A percentile compares a stretch with the other conserved stretches of the same genome.
Evolutionary conservation across 257 asterid genomes (phyloP).

Genomic region (Penstemon eatonii): DNA sequence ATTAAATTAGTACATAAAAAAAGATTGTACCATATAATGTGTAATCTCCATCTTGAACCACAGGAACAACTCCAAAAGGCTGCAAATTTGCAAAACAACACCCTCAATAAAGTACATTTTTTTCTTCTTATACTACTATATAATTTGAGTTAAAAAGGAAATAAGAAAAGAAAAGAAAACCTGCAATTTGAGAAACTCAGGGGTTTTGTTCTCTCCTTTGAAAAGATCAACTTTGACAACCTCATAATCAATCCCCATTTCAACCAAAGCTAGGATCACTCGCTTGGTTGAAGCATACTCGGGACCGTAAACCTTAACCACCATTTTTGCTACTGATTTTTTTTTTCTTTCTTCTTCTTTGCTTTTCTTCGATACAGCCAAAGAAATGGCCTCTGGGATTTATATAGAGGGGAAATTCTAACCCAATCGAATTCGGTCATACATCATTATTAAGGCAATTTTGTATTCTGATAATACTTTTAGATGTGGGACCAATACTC

Average conservation of each 20-base stretch:
- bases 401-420: not conserved
- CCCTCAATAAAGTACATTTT: too few species aligned
- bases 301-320: constrained; percentile 38
- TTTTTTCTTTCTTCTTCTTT: not conserved
- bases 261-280: constrained; percentile 29
- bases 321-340: constrained; percentile 29
- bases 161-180: constrained; percentile 2
- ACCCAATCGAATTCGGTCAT: too few species aligned
- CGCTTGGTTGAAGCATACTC: constrained; percentile 30
- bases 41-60: constrained; percentile 51
- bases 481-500: not conserved
- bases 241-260: constrained; percentile 31
- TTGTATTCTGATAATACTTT: too few species aligned
- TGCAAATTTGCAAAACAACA: constrained; percentile 26
- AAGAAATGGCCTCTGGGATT: not conserved
- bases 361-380: not conserved
- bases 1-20: not conserved
- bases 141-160: not conserved
- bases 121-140: not conserved
- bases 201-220: constrained; percentile 28
- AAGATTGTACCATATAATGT: constrained; percentile 39
- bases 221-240: constrained; percentile 23
- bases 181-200: constrained; percentile 30
- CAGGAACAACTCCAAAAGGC: constrained; percentile 56
- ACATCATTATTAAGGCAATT: too few species aligned